Evolutionary conservation across 352 stramenopile genomes (phyloP), one percentile per base, ranked within the genome.

Genomic region (Phytophthora lateralis): DNA sequence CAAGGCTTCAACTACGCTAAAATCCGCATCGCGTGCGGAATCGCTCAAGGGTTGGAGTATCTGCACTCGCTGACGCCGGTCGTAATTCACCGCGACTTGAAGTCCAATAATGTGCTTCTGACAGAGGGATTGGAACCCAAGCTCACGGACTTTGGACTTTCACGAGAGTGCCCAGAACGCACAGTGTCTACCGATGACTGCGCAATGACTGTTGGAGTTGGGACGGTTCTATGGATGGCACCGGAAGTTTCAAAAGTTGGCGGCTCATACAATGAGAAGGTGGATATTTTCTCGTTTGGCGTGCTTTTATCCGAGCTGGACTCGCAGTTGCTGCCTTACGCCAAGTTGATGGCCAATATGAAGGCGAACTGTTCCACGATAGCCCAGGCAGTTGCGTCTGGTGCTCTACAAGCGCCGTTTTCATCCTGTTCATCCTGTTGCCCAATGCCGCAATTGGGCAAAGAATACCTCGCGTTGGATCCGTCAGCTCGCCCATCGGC

Each of bases 1-100:
- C 39, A 27, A 27, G 39, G 39, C 39, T 45, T 45, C n/a, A 26
- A 26, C n/a, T 15, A 45, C 39, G 39, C 24, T 6, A 45, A 45
- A 26, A 45, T 45, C 39, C 39, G 39, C 39, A 45, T 45, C 17
- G 39, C 39, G n/a, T 45, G 27, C 39, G n/a, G 27, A 21, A 14
- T 45, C 17, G 39, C 39, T 6, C 39, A 27, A 26, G 39, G n/a
- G 6, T 27, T 45, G 17, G 27, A n/a, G 39, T 45, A 45, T 15
- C 39, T 45, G 29, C 29, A 72, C 45, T 55, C 46, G 18, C 18
- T 62, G 6, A 35, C 39, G 7, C 54, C 41, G 20, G 42, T 50
- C 17, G 29, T 70, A 4, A 60, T 70, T 18, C 61, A 70, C 24
- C 61, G 61, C 6, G 62, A 70, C 47, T 46, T 70, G 20, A 66